Base-by-base conservation (phyloP, 257 asterid genomes). In the Verbena officinalis region DNA sequence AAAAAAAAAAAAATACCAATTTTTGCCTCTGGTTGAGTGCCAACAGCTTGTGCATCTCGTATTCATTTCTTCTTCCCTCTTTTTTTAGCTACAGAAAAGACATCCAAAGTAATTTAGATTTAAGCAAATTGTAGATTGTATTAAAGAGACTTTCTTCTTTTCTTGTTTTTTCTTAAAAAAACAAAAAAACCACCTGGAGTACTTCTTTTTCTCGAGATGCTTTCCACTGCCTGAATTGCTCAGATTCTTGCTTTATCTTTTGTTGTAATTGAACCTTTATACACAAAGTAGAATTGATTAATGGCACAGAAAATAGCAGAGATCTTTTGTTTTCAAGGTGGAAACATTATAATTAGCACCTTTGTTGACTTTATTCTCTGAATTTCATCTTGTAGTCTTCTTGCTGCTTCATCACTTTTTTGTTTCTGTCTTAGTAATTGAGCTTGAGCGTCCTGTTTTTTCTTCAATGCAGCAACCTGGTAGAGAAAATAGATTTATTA, bases 11-110 rank as follows among this genome's bases (percentile, higher is more conserved):
- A 44, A 15, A 73, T 75, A 94, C 99, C 97, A 84, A 84, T 76
- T 94, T 94, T 82, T 94, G 99, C 83, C 99, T 83, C 77, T 90
- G 99, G 84, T 94, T 94, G 61, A 94, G 88, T 30, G 99, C 96
- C 77, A 86, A 55, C 59, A 94, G 84, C 81, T 94, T 94, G 63
- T 90, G 99, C 99, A 94, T 80, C 90, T 94, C 99, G 80, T 94
- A 94, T 68, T 94, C 99, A 46, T 90, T 94, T 78, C 99, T 81
- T 66, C 99, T 80, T 42, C 99, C 97, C 80, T 94, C 98, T 63
- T 89, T 93, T 83, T 81, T 89, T 6, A 87, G 88, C 97, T 93
- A 79, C 55, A 72, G 59, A 73, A 45, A 58, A 44, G 39, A 24
- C 59, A 71, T 27, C 27, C 44, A 40, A 44, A 59, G 55, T 13